Evolutionary conservation across 306 rosid species (phyloP).

Genomic region (Morella rubra): DNA sequence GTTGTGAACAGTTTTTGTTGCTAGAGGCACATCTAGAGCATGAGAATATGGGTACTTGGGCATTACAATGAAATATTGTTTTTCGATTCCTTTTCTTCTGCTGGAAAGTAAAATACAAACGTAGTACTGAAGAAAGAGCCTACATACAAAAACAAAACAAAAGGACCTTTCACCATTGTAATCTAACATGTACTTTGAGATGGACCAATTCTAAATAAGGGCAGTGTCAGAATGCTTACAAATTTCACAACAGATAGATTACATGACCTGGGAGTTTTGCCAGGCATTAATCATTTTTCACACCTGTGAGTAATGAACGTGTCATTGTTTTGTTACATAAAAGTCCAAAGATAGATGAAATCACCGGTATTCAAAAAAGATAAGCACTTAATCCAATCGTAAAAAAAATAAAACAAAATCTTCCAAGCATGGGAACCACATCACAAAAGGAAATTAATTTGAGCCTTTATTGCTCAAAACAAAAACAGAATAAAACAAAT

Average conservation of each 20-base stretch:
- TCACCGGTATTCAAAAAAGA: not conserved
- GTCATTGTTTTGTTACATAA: not conserved
- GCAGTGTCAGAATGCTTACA: conserved; percentile 5
- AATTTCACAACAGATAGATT: not conserved
- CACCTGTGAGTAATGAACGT: conserved; percentile 20
- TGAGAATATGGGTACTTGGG: not conserved
- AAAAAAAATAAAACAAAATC: not conserved
- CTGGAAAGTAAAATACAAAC: not conserved
- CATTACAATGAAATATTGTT: not conserved
- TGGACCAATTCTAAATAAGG: not conserved
- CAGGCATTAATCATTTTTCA: conserved; percentile 15
- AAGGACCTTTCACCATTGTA: not conserved
- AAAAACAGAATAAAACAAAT: not conserved
- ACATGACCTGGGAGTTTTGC: not conserved
- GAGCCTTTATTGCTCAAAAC: not conserved
- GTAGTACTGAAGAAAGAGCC: not conserved
- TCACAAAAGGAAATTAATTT: not conserved
- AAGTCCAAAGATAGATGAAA: not conserved
- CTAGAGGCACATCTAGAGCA: not conserved
- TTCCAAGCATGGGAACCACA: not conserved
- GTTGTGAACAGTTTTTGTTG: not conserved
- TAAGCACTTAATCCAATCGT: not conserved
- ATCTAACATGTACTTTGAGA: not conserved
- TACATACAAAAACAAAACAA: not conserved
- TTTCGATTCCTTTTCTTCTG: not conserved